These are phyloP conservation scores for Metschnikowia kunwiensis DNA, from an alignment of 805 yeast species.

Conservation along the genomic window DNA sequence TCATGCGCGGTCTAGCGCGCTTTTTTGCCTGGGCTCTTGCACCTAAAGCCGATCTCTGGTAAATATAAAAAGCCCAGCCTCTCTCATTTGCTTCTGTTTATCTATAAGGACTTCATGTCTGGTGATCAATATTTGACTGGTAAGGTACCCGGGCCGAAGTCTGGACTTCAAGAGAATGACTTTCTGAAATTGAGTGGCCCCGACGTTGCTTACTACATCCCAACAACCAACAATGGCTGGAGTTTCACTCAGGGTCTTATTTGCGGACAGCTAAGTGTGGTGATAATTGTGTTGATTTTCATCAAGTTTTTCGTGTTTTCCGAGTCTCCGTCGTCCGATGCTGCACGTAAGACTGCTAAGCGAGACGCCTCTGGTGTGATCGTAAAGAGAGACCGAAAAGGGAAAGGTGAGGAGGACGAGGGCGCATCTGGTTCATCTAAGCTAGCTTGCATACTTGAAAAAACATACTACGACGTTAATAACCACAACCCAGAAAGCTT, in stretches of 20 bases:
- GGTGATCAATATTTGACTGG: conserved; percentile 1
- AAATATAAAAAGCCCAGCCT: too few species aligned
- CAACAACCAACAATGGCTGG: conserved; percentile 34
- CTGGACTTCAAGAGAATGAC: conserved; percentile 1
- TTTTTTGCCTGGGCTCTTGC: too few species aligned
- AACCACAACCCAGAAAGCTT: conserved; percentile 85
- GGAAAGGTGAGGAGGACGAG: conserved; percentile 12
- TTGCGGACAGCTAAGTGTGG: conserved; percentile 70
- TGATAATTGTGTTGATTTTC: conserved; percentile 58
- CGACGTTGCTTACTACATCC: conserved; percentile 6
- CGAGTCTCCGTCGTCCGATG: conserved; percentile 48
- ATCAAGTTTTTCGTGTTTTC: conserved; percentile 75
- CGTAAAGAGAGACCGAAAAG: conserved; percentile 31
- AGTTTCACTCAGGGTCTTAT: conserved; percentile 76
- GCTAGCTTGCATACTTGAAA: conserved; percentile 63
- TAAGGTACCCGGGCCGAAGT: conserved; percentile 1
- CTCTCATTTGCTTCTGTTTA: too few species aligned
- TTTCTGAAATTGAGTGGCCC: conserved; percentile 6
- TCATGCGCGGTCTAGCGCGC: too few species aligned
- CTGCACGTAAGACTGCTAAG: conserved; percentile 16
- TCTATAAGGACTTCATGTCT: too few species aligned
- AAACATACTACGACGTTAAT: conserved; percentile 87
- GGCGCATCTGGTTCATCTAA: conserved; percentile 16
- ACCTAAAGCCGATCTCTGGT: too few species aligned
- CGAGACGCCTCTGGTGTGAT: conserved; percentile 34